Base-by-base conservation (phyloP, 768 basidiomycete species). In the Amanita polypyramis region DNA sequence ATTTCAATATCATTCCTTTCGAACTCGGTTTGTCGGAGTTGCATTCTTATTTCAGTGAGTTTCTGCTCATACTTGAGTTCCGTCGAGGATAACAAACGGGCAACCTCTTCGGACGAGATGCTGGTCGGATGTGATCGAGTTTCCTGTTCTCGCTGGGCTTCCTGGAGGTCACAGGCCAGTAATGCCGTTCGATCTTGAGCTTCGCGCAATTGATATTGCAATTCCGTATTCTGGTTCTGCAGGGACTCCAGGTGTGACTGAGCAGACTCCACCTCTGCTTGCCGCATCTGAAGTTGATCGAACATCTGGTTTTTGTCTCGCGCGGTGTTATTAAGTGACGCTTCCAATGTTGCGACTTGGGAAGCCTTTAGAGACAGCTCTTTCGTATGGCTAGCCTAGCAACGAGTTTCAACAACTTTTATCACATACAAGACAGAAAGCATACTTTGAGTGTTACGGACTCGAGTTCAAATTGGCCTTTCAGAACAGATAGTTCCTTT, bases 1-100 rank as follows among this genome's bases (percentile, higher is more conserved):
- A 85, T 83, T 57, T 98, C 95, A 25, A 76, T 76, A 43, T 95
- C 93, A 45, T 75, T 82, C 33, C 92, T 75, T 62, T 98, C 96
- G 55, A 75, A 79, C 67, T 97, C 95, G 17, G 82, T 62, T 7
- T 68, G 66, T 4, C 67, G 58, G 20, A 96, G 63, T 45, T 78
- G 77, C 52, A 72, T 70, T 52, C 76, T 77, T 54, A 95, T 62
- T 55, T 93, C 90, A 1, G 77, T 67, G 5, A 96, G 62, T 56
- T 77, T 84, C 2, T 74, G 64, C 59, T 95, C 93, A 54, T 87
- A 85, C 64, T 82, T 85, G 23, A 72, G 70, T 62, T 90, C 86
- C 0, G 83, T 73, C 12, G 84, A 79, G 14, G 82, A 77, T 12
- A 95, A 69, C 27, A 92, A 66, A 20, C 81, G 78, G 5, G 86